Percentiles rank a stretch among this genome's conserved stretches.
Evolutionary conservation across 306 rosid genomes (phyloP).

Genomic region (Glycyrrhiza uralensis): DNA sequence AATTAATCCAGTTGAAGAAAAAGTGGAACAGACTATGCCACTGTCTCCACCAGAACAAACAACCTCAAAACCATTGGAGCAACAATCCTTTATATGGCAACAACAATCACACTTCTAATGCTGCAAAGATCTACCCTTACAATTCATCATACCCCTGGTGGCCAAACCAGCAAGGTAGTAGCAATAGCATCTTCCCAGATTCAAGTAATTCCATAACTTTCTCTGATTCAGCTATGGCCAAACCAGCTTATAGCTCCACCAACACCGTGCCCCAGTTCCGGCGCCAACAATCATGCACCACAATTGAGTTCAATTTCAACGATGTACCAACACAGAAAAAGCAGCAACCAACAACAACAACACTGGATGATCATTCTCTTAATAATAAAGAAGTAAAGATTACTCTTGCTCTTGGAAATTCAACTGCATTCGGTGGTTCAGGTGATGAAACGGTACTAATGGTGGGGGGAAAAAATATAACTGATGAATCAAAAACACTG

Average conservation of each 20-base stretch:
- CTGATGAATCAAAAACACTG: conserved; percentile 37
- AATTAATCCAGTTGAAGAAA: conserved; percentile 49
- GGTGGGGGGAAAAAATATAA: conserved; percentile 36
- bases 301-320: conserved; percentile 78
- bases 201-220: conserved; percentile 63
- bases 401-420: conserved; percentile 81
- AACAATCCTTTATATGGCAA: conserved; percentile 20
- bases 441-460: conserved; percentile 29
- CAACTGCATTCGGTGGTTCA: conserved; percentile 52
- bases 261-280: conserved; percentile 53
- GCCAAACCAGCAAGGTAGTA: conserved; percentile 46
- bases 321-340: conserved; percentile 36
- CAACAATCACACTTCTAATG: conserved; percentile 37
- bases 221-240: conserved; percentile 41
- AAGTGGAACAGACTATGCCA: conserved; percentile 77
- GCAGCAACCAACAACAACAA: conserved; percentile 33
- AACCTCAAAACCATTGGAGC: conserved; percentile 42
- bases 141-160: conserved; percentile 61
- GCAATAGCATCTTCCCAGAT: conserved; percentile 42
- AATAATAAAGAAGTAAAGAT: conserved; percentile 60
- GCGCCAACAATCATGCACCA: conserved; percentile 74
- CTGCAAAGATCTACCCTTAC: conserved; percentile 43
- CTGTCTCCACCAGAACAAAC: conserved; percentile 61
- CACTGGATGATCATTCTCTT: conserved; percentile 54
- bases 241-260: conserved; percentile 40